phyloP scores from a whole-genome alignment of 78 protist species.

The Isochrysis galbana region DNA sequence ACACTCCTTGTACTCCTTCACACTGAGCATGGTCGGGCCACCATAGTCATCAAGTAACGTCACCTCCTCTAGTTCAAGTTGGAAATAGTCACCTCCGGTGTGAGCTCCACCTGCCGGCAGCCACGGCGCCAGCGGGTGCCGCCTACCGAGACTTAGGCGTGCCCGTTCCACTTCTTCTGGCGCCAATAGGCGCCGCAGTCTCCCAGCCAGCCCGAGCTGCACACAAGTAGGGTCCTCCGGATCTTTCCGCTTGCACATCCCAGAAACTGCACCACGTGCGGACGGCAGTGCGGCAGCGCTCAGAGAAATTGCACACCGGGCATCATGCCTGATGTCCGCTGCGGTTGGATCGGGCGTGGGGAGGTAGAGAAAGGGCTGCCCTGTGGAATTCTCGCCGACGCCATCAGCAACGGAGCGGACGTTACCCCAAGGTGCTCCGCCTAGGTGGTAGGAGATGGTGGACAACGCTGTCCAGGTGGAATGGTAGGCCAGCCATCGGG shows the following conservation, averaged over 20 bases:
- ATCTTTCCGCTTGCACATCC: neutral
- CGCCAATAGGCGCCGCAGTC: neutral
- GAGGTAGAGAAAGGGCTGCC: neutral
- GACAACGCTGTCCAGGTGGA: neutral
- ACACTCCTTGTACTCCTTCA: neutral
- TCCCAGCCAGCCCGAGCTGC: neutral
- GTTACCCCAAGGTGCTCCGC: neutral
- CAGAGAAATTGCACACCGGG: too few relatives aligned
- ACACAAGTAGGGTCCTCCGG: constrained; percentile 11
- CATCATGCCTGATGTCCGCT: neutral
- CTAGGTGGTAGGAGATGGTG: neutral
- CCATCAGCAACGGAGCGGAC: constrained; percentile 15
- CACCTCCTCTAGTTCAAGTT: neutral
- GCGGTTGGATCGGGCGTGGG: neutral
- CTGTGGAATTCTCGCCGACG: neutral
- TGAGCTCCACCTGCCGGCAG: neutral
- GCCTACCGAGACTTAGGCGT: neutral
- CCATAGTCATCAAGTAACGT: neutral
- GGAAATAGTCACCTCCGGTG: neutral
- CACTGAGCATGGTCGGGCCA: neutral
- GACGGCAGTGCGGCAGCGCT: too few relatives aligned
- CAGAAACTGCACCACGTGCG: neutral
- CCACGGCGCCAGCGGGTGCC: neutral
- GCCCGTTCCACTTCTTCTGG: neutral
- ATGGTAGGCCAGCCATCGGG: constrained; percentile 5